These are phyloP conservation scores for Calonectria crousiana DNA, from an alignment of 2,329 filamentous ascomycete genomes.

Conservation along the genomic window DNA sequence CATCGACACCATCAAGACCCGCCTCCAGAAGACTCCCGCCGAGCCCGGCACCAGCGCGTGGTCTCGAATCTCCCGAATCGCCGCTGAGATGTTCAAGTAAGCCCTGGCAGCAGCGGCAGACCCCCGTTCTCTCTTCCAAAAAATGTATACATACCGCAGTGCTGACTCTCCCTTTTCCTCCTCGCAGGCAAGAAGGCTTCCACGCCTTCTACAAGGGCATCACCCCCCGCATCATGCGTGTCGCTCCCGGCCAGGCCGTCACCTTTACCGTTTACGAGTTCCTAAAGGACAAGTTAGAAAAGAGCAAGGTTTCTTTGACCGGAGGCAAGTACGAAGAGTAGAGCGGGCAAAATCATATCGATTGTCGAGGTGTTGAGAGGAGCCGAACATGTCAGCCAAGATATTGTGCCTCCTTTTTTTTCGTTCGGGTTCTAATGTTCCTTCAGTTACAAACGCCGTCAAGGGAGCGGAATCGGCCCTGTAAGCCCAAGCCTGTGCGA, in stretches of 20 bases:
- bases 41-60: constrained; percentile 85
- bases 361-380: background rate
- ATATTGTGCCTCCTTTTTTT: background rate
- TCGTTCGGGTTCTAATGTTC: constrained; percentile 31
- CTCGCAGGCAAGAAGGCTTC: constrained; percentile 84
- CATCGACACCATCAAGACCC: constrained; percentile 99
- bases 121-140: background rate
- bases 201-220: constrained; percentile 99
- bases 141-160: too few relatives aligned
- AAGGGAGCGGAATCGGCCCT: constrained; percentile 33
- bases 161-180: constrained; percentile 20
- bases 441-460: constrained; percentile 30
- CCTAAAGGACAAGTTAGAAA: constrained; percentile 79
- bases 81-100: constrained; percentile 85
- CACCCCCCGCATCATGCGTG: constrained; percentile 96
- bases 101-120: constrained; percentile 39
- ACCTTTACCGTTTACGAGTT: constrained; percentile 84
- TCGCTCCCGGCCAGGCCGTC: constrained; percentile 91
- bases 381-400: background rate
- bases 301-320: constrained; percentile 69
- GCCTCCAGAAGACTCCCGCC: constrained; percentile 90
- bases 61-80: constrained; percentile 82
- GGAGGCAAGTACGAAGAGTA: constrained; percentile 78
- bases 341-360: constrained; percentile 8
- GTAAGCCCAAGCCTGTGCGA: constrained; percentile 21